Conservation (phyloP, 176 grass and related monocot species). For the Avena eriantha region DNA sequence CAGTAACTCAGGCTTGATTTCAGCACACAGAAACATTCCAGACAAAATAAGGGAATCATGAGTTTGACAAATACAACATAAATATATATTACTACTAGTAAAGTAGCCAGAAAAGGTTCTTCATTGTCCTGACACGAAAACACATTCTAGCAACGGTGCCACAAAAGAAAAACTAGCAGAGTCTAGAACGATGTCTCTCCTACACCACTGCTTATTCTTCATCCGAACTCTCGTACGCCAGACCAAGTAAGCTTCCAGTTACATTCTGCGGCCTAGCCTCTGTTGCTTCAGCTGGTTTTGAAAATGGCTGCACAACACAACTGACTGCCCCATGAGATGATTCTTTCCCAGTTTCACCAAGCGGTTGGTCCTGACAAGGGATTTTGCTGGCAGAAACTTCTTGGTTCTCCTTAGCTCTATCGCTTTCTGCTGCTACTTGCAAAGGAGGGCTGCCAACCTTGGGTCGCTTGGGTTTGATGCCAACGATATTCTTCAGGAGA, state of each 20-base stretch:
- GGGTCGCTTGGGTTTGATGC: constrained; percentile 80
- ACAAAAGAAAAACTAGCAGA: constrained; percentile 39
- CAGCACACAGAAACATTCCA: not conserved
- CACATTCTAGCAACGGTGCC: constrained; percentile 25
- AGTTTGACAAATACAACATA: not conserved
- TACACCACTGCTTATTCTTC: constrained; percentile 53
- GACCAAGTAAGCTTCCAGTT: constrained; percentile 74
- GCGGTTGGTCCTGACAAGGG: constrained; percentile 11
- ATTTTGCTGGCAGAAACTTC: constrained; percentile 31
- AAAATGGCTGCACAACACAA: constrained; percentile 24
- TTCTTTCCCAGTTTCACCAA: constrained; percentile 33
- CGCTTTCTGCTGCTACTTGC: constrained; percentile 20
- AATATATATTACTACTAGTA: too few species aligned
- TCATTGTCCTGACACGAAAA: constrained; percentile 23
- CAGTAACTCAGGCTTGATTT: not conserved
- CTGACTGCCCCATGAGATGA: constrained; percentile 12
- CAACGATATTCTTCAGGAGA: constrained; percentile 84
- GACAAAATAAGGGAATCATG: not conserved
- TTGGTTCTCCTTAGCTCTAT: constrained; percentile 32
- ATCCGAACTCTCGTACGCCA: constrained; percentile 80
- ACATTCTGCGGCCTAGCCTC: constrained; percentile 39
- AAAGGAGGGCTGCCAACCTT: constrained; percentile 43
- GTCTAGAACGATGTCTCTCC: constrained; percentile 33
- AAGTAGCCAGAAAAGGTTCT: not conserved
- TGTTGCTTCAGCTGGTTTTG: constrained; percentile 23